Conservation (phyloP, 768 basidiomycete genomes). For the Termitomyces sp. region DNA sequence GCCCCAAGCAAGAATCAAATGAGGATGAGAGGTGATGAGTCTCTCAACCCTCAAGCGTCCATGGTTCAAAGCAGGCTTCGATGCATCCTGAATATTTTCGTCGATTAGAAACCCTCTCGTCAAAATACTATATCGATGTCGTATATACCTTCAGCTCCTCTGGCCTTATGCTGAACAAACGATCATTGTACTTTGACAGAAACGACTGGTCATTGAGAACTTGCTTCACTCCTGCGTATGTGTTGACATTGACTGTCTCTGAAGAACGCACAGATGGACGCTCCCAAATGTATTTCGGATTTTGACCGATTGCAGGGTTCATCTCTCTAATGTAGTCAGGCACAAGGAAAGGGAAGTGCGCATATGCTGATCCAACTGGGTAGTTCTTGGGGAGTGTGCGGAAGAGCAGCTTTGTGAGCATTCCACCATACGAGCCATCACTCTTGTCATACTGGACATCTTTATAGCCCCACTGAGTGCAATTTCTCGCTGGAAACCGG, state of each 20-base stretch:
- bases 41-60: constrained; percentile 11
- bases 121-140: not conserved
- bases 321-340: constrained; percentile 44
- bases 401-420: constrained; percentile 71
- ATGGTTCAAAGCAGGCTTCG: not conserved
- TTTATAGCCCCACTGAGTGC: constrained; percentile 76
- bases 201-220: constrained; percentile 28
- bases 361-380: constrained; percentile 59
- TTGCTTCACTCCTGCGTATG: constrained; percentile 27
- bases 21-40: constrained; percentile 2
- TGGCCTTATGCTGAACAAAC: constrained; percentile 25
- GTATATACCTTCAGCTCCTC: constrained; percentile 16
- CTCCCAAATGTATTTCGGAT: constrained; percentile 51
- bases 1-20: constrained; percentile 7
- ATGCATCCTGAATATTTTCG: not conserved
- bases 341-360: constrained; percentile 77
- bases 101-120: constrained; percentile 2
- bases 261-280: constrained; percentile 32
- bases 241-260: constrained; percentile 23
- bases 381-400: constrained; percentile 67
- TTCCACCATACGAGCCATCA: constrained; percentile 74
- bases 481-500: constrained; percentile 48
- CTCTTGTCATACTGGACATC: constrained; percentile 59
- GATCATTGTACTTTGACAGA: constrained; percentile 26
- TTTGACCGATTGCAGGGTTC: constrained; percentile 23